Evolutionary conservation across 2,329 filamentous ascomycete genomes (phyloP), one percentile per base, ranked within the genome.

Genomic region (Exophiala lecanii-corni): DNA sequence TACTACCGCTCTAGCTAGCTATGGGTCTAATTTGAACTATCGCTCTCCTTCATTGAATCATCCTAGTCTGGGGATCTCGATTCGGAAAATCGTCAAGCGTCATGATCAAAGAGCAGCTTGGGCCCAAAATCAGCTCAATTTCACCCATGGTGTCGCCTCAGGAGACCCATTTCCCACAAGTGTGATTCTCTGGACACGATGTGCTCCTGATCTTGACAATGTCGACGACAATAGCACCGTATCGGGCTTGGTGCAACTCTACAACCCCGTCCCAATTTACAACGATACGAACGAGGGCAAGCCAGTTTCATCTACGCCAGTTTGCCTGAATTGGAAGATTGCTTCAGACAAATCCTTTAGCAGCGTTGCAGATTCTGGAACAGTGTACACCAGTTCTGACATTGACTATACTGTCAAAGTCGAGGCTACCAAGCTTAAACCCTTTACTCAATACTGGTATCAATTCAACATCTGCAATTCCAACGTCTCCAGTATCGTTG

Each of bases 341-440:
- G 70, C 71, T 10, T 63, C 65, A 15, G 71, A 74, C 52, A 58
- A 70, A 37, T 61, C 66, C n/a, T 66, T 75, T 21, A 62, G 63
- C 9, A 56, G 67, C 2, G 64, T 76, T 5, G 75, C 77, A 2
- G 69, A 74, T 38, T 67, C 66, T 1, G 84, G 84, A 4, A 74
- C 65, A 25, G 81, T 74, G 1, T 86, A 80, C 57, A 88, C 84
- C 0, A 84, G 75, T 25, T 83, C 77, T 1, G 84, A 88, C 58
- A 77, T 88, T 36, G 84, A 89, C 58, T 89, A 81, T 58, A 88
- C 84, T 0, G 68, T 87, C 47, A 86, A 86, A 71, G 78, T 79
- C 58, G 38, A 87, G 61, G 83, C 82, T 1, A 72, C 64, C 36
- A 73, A 74, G 10, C 60, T 87, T 30, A 65, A 75, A 39, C 71